Evolutionary conservation across 2,329 filamentous ascomycete genomes (phyloP), one percentile per base, ranked within the genome.

Genomic region (Ceratocystis cubensis): DNA sequence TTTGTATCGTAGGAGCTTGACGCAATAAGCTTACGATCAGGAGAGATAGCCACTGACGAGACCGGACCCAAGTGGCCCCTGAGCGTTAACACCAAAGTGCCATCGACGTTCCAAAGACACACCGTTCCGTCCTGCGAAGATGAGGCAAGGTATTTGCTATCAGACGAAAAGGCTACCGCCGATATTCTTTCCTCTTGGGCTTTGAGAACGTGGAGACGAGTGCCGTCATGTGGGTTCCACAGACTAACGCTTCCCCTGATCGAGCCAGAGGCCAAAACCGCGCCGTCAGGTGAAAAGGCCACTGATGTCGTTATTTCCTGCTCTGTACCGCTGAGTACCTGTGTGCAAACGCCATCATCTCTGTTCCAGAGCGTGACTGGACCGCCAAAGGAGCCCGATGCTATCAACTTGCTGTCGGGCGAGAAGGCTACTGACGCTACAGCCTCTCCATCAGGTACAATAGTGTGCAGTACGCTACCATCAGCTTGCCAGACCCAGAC

Each of bases 391-490:
- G 65, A 66, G 45, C 25, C 65, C n/a, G 61, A 66, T 37, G 57
- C 57, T 5, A 68, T 15, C 22, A 25, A 25, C 22, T 15, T 50
- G 7, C 45, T 46, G 25, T 69, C 65, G 7, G 48, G n/a, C 15
- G 65, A 61, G 50, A 68, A 68, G 10, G 41, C 67, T 6, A 68
- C 67, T 17, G 67, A 68, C 0, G 3, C 13, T 41, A 68, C 61
- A 10, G 30, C 28, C 41, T 66, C 30, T 57, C 53, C 22, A 1
- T 57, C 22, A 33, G 30, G 53, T 7, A 17, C 25, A 41, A 41
- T 22, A 30, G 53, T 28, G 2, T 30, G 53, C 22, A 57, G 48
- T n/a, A 25, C 22, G n/a, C n/a, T 30, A 30, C 28, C 22, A 30
- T 57, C 53, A 30, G 20, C 6, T 5, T 5, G 10, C 53, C 53